Conservation (phyloP, 1,139 yeast species). For the Yamadazyma mexicana region DNA sequence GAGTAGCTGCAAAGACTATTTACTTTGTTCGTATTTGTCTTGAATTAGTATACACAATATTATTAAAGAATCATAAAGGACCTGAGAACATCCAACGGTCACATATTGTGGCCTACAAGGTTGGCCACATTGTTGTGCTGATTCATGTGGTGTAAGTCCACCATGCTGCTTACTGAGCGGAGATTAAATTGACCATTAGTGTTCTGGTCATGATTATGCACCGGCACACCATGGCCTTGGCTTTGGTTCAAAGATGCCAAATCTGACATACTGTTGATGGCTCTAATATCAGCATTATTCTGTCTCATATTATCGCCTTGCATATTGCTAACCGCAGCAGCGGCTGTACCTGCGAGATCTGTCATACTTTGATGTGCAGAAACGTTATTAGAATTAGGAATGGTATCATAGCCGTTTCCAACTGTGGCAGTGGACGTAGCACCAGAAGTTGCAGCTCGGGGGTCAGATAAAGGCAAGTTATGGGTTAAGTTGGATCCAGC, state of each 20-base stretch:
- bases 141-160: slow-evolving; percentile 26
- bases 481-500: slow-evolving; percentile 15
- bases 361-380: slow-evolving; percentile 25
- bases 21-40: too few relatives aligned
- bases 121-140: slow-evolving; percentile 13
- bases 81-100: neutral
- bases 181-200: slow-evolving; percentile 18
- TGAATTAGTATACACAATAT: neutral
- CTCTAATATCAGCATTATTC: slow-evolving; percentile 23
- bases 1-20: too few relatives aligned
- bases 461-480: slow-evolving; percentile 11
- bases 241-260: slow-evolving; percentile 21
- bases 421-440: slow-evolving; percentile 11
- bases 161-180: slow-evolving; percentile 37
- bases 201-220: slow-evolving; percentile 6
- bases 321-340: slow-evolving; percentile 5
- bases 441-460: slow-evolving; percentile 12
- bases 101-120: neutral
- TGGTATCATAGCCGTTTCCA: slow-evolving; percentile 13
- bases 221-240: slow-evolving; percentile 1
- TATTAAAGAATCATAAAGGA: too few relatives aligned
- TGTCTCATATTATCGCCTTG: neutral
- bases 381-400: slow-evolving; percentile 12
- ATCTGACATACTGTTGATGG: slow-evolving; percentile 42
- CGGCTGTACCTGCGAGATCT: slow-evolving; percentile 32